Evolutionary conservation across 179 eudicot species (phyloP).

Genomic region (Vitellaria paradoxa): DNA sequence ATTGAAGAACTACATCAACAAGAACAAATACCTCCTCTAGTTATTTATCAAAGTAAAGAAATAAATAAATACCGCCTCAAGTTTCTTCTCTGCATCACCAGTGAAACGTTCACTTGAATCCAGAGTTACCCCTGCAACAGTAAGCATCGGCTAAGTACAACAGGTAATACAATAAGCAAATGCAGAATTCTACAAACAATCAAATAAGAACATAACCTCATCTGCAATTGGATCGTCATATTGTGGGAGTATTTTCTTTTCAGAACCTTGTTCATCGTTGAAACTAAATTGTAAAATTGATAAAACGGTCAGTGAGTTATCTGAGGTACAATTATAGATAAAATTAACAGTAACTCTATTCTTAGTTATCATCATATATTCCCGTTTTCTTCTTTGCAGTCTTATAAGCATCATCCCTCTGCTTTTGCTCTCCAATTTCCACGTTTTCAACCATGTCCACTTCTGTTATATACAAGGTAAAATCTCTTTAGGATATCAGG

Average conservation of each 20-base stretch:
- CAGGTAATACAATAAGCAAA: not conserved
- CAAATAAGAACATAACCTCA: slow-evolving; percentile 43
- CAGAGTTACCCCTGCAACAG: slow-evolving; percentile 63
- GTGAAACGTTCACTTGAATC: slow-evolving; percentile 81
- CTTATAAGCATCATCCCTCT: slow-evolving; percentile 85
- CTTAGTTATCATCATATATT: slow-evolving; percentile 77
- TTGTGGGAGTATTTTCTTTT: slow-evolving; percentile 86
- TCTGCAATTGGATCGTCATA: slow-evolving; percentile 87
- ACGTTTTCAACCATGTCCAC: slow-evolving; percentile 96
- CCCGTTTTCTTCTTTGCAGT: slow-evolving; percentile 84
- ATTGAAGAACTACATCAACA: not conserved
- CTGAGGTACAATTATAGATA: slow-evolving; percentile 8
- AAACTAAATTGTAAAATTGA: slow-evolving; percentile 44
- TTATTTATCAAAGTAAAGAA: too few species aligned
- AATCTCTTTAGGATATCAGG: slow-evolving; percentile 31
- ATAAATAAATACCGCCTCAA: slow-evolving; percentile 62
- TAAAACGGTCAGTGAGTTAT: slow-evolving; percentile 11
- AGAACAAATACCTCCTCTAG: not conserved
- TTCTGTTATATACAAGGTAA: slow-evolving; percentile 45
- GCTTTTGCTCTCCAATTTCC: slow-evolving; percentile 96
- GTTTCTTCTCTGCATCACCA: slow-evolving; percentile 79
- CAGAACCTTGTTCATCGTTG: slow-evolving; percentile 62
- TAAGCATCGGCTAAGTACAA: slow-evolving; percentile 3
- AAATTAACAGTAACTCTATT: not conserved
- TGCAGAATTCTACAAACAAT: not conserved